Conservation (phyloP, 2,329 filamentous ascomycete genomes). For the Penicillium brasilianum region DNA sequence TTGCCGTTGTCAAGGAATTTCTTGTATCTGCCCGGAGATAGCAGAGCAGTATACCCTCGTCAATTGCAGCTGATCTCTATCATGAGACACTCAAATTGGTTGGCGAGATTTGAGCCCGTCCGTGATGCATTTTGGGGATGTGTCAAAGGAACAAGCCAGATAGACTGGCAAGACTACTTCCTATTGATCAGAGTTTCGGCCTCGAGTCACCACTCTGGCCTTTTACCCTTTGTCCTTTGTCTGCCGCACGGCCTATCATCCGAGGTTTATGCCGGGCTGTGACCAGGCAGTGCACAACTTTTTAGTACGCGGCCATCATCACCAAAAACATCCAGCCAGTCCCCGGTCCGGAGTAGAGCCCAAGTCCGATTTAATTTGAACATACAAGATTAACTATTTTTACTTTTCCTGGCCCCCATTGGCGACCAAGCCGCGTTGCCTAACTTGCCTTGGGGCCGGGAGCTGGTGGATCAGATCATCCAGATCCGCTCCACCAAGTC, state of each 20-base stretch:
- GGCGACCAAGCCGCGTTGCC: slow-evolving; percentile 4
- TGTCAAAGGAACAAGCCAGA: background rate
- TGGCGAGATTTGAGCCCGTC: background rate
- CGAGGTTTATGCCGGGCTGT: too few species aligned
- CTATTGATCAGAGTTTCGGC: background rate
- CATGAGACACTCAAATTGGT: background rate
- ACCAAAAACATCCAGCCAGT: too few species aligned
- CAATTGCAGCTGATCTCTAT: background rate
- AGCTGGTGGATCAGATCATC: slow-evolving; percentile 2
- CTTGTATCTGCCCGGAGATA: background rate
- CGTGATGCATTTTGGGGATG: background rate
- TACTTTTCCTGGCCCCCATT: background rate
- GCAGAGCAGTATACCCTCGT: background rate
- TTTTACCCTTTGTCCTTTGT: background rate
- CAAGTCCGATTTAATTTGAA: too few species aligned
- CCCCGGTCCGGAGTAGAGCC: too few species aligned
- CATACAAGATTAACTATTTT: too few species aligned
- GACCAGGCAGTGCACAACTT: background rate
- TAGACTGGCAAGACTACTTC: background rate
- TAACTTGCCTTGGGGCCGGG: background rate
- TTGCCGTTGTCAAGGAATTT: background rate
- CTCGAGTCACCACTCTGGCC: background rate
- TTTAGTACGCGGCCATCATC: background rate
- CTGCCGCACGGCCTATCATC: background rate
- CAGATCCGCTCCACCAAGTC: background rate